phyloP scores from a whole-genome alignment of 176 grass and related monocot species.

The Melocanna baccifera region DNA sequence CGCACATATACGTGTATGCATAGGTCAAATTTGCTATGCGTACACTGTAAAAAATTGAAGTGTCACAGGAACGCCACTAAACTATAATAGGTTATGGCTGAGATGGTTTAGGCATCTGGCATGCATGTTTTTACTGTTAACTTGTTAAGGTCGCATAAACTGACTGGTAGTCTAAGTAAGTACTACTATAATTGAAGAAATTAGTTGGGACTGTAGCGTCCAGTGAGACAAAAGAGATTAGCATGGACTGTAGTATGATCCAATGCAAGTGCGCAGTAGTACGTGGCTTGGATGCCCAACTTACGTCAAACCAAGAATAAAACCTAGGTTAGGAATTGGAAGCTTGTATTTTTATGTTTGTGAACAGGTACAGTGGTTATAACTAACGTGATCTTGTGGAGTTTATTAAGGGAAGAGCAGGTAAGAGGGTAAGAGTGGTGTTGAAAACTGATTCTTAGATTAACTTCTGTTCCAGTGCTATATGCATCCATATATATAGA shows the following conservation, averaged over 20 bases:
- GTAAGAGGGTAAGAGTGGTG: constrained; percentile 13
- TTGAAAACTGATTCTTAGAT: not conserved
- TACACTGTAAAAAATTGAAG: not conserved
- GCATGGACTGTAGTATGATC: too few species aligned
- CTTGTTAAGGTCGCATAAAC: not conserved
- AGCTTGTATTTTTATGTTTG: constrained; percentile 28
- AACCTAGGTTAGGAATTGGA: constrained; percentile 4
- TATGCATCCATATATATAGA: not conserved
- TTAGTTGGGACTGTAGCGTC: not conserved
- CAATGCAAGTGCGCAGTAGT: too few species aligned
- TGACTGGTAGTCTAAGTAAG: not conserved
- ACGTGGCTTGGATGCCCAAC: not conserved
- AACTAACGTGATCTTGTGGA: constrained; percentile 34
- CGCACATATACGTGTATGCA: not conserved
- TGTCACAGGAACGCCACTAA: not conserved
- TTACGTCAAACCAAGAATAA: not conserved
- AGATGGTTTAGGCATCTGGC: not conserved
- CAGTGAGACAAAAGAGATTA: too few species aligned
- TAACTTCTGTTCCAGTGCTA: not conserved
- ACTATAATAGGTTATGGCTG: not conserved
- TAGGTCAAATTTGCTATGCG: constrained; percentile 16
- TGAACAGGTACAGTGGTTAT: constrained; percentile 39
- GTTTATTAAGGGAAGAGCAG: constrained; percentile 15
- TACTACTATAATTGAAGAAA: not conserved
- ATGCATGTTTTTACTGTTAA: not conserved